Evolutionary conservation across 495 filamentous ascomycete genomes (phyloP), one percentile per base, ranked within the genome.

Genomic region (Podospora comata): DNA sequence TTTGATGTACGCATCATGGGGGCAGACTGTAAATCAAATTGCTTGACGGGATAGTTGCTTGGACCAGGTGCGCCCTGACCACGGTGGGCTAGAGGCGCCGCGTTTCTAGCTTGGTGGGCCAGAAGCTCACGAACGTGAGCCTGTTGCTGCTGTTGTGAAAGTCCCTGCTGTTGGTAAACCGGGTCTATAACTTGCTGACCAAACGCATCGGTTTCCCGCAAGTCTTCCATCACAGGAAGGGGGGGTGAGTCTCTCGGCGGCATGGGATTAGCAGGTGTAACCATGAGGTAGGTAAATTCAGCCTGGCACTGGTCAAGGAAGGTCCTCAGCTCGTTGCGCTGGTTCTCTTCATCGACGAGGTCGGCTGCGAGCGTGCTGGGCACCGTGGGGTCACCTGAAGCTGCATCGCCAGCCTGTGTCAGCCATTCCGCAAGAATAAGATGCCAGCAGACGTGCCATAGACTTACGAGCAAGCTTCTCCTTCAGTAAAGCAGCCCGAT

Each of bases 221-320:
- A 64, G 60, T 85, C 78, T 58, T 85, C 84, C 13, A 83, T 77
- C 34, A 83, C 72, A 7, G 82, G 81, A 16, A 82, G 74, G 16
- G 84, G 84, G 6, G 81, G 82, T 13, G 82, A 83, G 56, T 86
- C 84, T 72, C 83, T 77, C 4, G 87, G 87, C 15, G 87, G 84
- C n/a, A 84, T 75, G 26, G 86, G 86, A 70, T 86, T 88, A 61
- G 87, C 85, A 5, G 87, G 87, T 2, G 86, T 86, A 16, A 86
- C 81, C 84, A 88, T 86, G 9, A 89, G 79, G 68, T 89, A 88
- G n/a, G 86, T 86, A 64, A 89, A 86, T 68, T 89, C 87, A 67
- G 85, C 81, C 67, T 86, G 81, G 67, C 87, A 88, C 68, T 88
- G 86, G 70, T 88, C 87, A 61, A 89, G 77, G 71, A 88, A 87